Evolutionary conservation across 352 stramenopile genomes (phyloP).

Genomic region (Phytophthora macrochlamydospora): DNA sequence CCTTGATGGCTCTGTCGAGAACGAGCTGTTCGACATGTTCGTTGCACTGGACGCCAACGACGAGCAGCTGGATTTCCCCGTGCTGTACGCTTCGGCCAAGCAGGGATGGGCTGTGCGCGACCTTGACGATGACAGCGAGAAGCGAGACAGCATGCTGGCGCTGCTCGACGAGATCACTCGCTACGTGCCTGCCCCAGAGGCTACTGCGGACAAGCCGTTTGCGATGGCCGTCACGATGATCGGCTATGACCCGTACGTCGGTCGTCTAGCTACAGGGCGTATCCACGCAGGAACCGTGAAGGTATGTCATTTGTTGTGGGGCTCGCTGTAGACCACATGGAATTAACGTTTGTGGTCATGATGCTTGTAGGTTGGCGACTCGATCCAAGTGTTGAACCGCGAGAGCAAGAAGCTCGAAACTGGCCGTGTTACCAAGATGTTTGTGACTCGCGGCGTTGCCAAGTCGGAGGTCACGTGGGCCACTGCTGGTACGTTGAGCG

Average conservation of each 20-base stretch:
- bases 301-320: constrained; percentile 12
- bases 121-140: constrained; percentile 71
- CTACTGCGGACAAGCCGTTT: constrained; percentile 85
- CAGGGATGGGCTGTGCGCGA: constrained; percentile 95
- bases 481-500: constrained; percentile 58
- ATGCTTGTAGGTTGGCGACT: constrained; percentile 71
- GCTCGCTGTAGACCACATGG: constrained; percentile 2
- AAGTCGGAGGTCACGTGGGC: constrained; percentile 90
- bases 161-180: constrained; percentile 97
- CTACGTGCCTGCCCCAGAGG: constrained; percentile 91
- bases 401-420: constrained; percentile 81
- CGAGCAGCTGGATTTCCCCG: constrained; percentile 97
- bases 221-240: constrained; percentile 97
- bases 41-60: constrained; percentile 93
- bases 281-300: constrained; percentile 94
- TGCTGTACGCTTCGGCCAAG: constrained; percentile 96
- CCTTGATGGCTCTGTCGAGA: constrained; percentile 94
- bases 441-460: constrained; percentile 77
- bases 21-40: constrained; percentile 98
- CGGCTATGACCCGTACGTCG: constrained; percentile 97
- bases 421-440: constrained; percentile 89
- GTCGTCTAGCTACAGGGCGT: constrained; percentile 95
- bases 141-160: constrained; percentile 90
- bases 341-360: neutral
- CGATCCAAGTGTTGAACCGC: constrained; percentile 90